Percentiles rank a stretch among this genome's conserved stretches.
Evolutionary conservation across 2,329 filamentous ascomycete species (phyloP).

Genomic region (Colletotrichum nymphaeae): DNA sequence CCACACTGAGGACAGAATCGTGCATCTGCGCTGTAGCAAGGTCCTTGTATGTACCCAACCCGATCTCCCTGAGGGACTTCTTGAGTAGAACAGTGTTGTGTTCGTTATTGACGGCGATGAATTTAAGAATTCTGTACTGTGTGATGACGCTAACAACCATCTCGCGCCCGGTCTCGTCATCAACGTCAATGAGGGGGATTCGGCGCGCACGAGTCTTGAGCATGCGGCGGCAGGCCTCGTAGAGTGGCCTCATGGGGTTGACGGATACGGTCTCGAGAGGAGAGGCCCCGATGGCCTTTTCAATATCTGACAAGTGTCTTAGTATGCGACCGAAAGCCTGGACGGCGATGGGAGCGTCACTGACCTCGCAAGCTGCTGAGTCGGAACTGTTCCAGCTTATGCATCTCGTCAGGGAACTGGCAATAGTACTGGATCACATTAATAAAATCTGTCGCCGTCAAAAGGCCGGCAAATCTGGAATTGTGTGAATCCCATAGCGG

Average conservation of each 20-base stretch:
- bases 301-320: slow-evolving; percentile 75
- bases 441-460: slow-evolving; percentile 97
- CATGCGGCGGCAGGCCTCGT: slow-evolving; percentile 96
- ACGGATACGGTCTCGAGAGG: slow-evolving; percentile 97
- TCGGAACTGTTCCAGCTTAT: slow-evolving; percentile 92
- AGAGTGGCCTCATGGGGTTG: slow-evolving; percentile 88
- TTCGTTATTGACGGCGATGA: slow-evolving; percentile 92
- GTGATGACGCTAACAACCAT: slow-evolving; percentile 98
- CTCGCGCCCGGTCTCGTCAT: slow-evolving; percentile 91
- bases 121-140: slow-evolving; percentile 98
- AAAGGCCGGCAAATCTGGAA: slow-evolving; percentile 91
- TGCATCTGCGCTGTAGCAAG: slow-evolving; percentile 88
- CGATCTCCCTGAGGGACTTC: slow-evolving; percentile 86
- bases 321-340: slow-evolving; percentile 15
- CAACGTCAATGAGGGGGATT: slow-evolving; percentile 92
- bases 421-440: slow-evolving; percentile 99
- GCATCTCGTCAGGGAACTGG: slow-evolving; percentile 91
- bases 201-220: slow-evolving; percentile 91
- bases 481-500: slow-evolving; percentile 96
- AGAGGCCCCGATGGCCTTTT: slow-evolving; percentile 89
- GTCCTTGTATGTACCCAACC: slow-evolving; percentile 85
- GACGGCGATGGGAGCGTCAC: slow-evolving; percentile 36
- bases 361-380: slow-evolving; percentile 90
- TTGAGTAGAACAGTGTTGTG: slow-evolving; percentile 88
- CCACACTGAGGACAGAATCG: slow-evolving; percentile 92